Base-by-base conservation (phyloP, 1,139 yeast genomes). In the Eremothecium gossypii region DNA sequence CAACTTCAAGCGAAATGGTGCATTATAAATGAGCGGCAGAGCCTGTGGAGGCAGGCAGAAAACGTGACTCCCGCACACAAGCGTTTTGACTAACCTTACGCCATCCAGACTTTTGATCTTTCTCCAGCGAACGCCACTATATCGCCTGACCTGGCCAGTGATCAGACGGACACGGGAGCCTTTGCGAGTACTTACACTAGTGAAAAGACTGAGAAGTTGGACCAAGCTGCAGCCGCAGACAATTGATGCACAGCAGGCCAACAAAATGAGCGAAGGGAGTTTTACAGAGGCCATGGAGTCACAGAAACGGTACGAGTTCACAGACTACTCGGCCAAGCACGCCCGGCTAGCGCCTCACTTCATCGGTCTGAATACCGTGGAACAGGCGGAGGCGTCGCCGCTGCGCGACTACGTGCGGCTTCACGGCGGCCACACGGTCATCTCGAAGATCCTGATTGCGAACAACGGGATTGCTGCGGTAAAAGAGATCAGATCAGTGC, bases 391-490 rank as follows among this genome's bases (percentile, higher is more conserved):
- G 54, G 67, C 64, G 32, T 73, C 79, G 43, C 73, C 73, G n/a
- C 77, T 93, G 42, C 82, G 83, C 53, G 93, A 85, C 58, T 93
- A 87, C 61, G 97, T 93, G 47, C 75, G 73, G 54, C 71, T 76
- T 38, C 85, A 83, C 58, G 87, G 84, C 46, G 99, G 99, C 60
- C 99, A 93, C 69, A 87, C 98, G 5, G 95, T 93, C 41, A 86
- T 93, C 60, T 75, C 83, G 46, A 81, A 80, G 54, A 82, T 91
- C 38, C 75, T 91, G 55, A 91, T 91, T 60, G 97, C 98, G 46
- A 91, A 91, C 66, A 91, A 91, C 64, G 99, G 99, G 76, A 93
- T 91, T 64, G 98, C 95, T 33, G 99, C 99, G 42, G 98, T 91
- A 48, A 91, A 91, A 66, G 97, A 91, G 69, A 93, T 93, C 62